Evolutionary conservation across 495 filamentous ascomycete species (phyloP), one percentile per base, ranked within the genome.

Genomic region (Aspergillus kassunensis): DNA sequence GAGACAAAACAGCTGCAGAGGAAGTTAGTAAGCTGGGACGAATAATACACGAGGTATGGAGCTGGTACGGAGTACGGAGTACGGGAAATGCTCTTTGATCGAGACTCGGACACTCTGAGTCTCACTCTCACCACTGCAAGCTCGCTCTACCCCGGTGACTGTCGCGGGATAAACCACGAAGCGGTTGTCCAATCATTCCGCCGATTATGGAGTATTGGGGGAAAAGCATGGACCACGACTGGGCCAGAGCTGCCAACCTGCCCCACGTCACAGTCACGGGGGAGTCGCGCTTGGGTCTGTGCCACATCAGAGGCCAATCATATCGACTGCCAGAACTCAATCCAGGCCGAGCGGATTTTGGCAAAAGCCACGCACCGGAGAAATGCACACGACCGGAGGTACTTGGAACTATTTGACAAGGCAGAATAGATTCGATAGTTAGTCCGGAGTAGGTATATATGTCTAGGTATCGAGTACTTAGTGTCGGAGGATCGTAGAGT

Each of bases 181-280:
- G 30, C 44, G 10, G 30, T 1, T 4, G 16, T 4, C 44, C 44
- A 46, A 46, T 48, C 15, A 23, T 18, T 15, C 21, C 35, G 23
- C 20, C 20, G 19, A 9, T 31, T 5, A 21, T 56, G 51, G 44
- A 9, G 13, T 23, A 30, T 15, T 47, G 44, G 39, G 51, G 16
- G 10, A 25, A 48, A 27, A 61, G 58, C 58, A 61, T 52, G 51
- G 58, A 44, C 58, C 58, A 55, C 46, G 55, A 57, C 58, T 57
- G 58, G 58, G 48, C 44, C 49, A 53, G 52, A 57, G 54, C 51
- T 47, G 55, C 44, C 24, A 53, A 31, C 18, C 35, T 15, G 53
- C 44, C 50, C 58, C 58, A 56, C 54, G 10, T 18, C 30, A 18
- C 35, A 50, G 53, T 57, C 58, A 56, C 53, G 54, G 54, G 53